Evolutionary conservation across 179 eudicot genomes (phyloP).

Genomic region (Spinacia oleracea): DNA sequence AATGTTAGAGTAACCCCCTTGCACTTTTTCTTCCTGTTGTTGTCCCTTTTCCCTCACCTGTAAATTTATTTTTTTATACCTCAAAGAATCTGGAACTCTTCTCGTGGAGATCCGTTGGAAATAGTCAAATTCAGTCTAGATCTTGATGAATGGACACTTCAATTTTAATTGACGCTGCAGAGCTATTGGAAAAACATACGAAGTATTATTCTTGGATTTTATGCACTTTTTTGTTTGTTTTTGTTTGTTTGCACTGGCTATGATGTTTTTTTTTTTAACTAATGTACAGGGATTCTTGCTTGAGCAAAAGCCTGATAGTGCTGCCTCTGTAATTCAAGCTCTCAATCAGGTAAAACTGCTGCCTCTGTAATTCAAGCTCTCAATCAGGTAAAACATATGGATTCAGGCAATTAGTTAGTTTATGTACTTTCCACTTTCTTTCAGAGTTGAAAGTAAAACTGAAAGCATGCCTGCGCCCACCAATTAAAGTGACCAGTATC

Average conservation of each 20-base stretch:
- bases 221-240: not conserved
- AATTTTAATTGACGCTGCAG: not conserved
- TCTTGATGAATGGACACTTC: not conserved
- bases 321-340: slow-evolving; percentile 69
- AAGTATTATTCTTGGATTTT: not conserved
- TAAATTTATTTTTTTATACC: not conserved
- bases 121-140: not conserved
- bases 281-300: slow-evolving; percentile 72
- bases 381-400: too few relatives aligned
- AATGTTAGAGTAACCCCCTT: not conserved
- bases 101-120: not conserved
- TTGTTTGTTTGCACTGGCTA: not conserved
- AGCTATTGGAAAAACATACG: not conserved
- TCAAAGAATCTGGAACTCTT: not conserved
- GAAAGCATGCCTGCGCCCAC: not conserved
- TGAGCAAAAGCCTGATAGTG: slow-evolving; percentile 70
- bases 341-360: slow-evolving; percentile 71
- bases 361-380: slow-evolving; percentile 66
- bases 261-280: not conserved
- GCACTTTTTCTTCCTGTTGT: too few relatives aligned
- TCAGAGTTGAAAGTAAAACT: not conserved
- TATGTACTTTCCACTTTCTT: not conserved
- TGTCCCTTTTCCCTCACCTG: not conserved
- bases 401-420: too few relatives aligned
- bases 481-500: not conserved